Evolutionary conservation across 305 asterid species (phyloP), one percentile per base, ranked within the genome.

Genomic region (Plantago rigida): DNA sequence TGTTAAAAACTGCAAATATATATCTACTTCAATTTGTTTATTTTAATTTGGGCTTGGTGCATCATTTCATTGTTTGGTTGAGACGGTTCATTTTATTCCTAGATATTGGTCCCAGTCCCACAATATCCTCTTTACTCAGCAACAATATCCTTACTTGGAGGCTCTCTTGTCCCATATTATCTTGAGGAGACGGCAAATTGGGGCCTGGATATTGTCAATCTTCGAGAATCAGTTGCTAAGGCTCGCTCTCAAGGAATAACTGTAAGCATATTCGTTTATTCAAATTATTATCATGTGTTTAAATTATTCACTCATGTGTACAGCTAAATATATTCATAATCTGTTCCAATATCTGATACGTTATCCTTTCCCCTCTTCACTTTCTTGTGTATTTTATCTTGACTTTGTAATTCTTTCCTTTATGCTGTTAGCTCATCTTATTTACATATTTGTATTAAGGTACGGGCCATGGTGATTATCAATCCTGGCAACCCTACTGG

Each of bases 401-500:
- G 9, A 22, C 28, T 51, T 51, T 24, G 36, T 17, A 11, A 19
- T 49, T 1, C 29, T 10, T 52, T 24, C 41, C 6, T 22, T 22
- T 12, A 22, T 52, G 57, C n/a, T 12, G 9, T 3, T 52, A 24
- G 15, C 36, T 24, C 13, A 22, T 51, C 13, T 13, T 13, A 19
- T 31, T 51, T 51, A 9, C 56, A 9, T 60, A 44, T 56, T 36
- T 75, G 67, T 63, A 67, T 51, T 59, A 71, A 92, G 99, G 96
- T 92, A 63, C 84, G 97, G 51, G 99, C 99, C 60, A 92, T 92
- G 99, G 99, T 89, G 86, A 89, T 92, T 60, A 92, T 92, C 74
- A 92, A 92, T 80, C 97, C 99, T 1, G 99, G 99, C 51, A 92
- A 92, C 66, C 99, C 97, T 5, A 93, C 97, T 1, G 99, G 99